phyloP scores from a whole-genome alignment of 805 yeast species.

The Kuraishia hungarica region DNA sequence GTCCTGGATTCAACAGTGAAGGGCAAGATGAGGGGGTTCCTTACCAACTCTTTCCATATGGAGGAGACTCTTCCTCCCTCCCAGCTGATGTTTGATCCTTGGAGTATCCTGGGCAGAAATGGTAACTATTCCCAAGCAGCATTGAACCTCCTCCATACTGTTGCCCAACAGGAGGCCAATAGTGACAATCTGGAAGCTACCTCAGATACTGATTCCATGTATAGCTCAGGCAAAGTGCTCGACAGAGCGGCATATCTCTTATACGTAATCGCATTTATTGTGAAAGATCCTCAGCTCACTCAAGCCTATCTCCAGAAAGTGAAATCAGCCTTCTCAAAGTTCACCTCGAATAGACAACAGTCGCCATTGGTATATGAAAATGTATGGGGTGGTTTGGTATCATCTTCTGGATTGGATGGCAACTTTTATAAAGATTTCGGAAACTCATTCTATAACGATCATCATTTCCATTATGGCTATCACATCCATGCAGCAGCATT shows the following conservation, averaged over 20 bases:
- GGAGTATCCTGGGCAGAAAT: constrained; percentile 39
- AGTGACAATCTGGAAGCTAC: constrained; percentile 44
- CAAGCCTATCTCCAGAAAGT: constrained; percentile 41
- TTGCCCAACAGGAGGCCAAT: constrained; percentile 44
- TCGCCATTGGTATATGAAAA: constrained; percentile 71
- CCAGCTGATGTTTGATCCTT: constrained; percentile 42
- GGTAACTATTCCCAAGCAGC: constrained; percentile 25
- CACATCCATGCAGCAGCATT: constrained; percentile 66
- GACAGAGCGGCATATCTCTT: constrained; percentile 84
- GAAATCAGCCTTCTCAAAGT: constrained; percentile 59
- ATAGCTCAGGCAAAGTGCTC: constrained; percentile 68
- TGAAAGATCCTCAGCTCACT: constrained; percentile 46
- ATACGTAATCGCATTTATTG: constrained; percentile 57
- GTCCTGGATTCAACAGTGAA: constrained; percentile 43
- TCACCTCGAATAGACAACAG: constrained; percentile 55
- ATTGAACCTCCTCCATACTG: constrained; percentile 29
- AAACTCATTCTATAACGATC: constrained; percentile 65
- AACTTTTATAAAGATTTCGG: constrained; percentile 59
- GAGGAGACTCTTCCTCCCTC: constrained; percentile 15
- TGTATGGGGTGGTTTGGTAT: constrained; percentile 65
- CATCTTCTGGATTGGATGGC: constrained; percentile 49
- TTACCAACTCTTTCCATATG: constrained; percentile 23
- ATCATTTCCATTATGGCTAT: constrained; percentile 73
- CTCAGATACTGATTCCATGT: constrained; percentile 78
- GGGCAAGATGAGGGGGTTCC: constrained; percentile 41